Evolutionary conservation across 2,329 filamentous ascomycete genomes (phyloP).

Genomic region (Neofusicoccum laricinum): DNA sequence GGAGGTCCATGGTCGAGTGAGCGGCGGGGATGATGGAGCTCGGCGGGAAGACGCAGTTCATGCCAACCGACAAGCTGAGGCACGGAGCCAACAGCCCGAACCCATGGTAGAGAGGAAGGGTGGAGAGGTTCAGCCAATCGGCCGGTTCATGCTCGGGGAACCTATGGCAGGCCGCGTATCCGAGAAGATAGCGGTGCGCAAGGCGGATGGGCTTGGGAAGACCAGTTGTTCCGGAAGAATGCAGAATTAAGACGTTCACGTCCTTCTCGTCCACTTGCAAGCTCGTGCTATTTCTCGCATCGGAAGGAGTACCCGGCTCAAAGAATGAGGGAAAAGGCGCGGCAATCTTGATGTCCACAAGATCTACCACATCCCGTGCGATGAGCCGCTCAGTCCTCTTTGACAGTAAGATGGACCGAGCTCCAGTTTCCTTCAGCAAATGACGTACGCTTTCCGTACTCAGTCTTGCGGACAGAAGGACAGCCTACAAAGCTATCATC

Average conservation of each 20-base stretch:
- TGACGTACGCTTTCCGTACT: constrained; percentile 1
- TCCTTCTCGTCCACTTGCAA: not conserved
- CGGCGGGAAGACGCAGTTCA: constrained; percentile 28
- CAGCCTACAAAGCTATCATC: constrained; percentile 12
- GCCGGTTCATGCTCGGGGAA: not conserved
- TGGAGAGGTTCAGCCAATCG: constrained; percentile 31
- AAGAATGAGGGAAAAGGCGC: not conserved
- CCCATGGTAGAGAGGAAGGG: constrained; percentile 36
- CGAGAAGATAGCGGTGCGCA: constrained; percentile 29
- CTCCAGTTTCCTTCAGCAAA: not conserved
- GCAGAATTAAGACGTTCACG: constrained; percentile 19
- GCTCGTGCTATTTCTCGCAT: too few species aligned
- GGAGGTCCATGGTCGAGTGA: constrained; percentile 24
- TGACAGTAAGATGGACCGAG: not conserved
- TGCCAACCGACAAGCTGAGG: constrained; percentile 30
- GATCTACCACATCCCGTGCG: not conserved
- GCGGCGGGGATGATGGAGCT: constrained; percentile 24
- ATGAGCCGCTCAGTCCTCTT: not conserved
- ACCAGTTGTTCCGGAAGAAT: constrained; percentile 37
- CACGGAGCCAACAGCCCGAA: constrained; percentile 33
- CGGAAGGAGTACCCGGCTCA: not conserved
- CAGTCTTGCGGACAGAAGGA: constrained; percentile 25
- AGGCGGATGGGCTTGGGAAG: constrained; percentile 36
- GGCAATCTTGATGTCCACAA: not conserved
- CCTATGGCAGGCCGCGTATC: constrained; percentile 26